Evolutionary conservation across 1,284 basidiomycete species (phyloP).

Genomic region (Gymnopus androsaceus): DNA sequence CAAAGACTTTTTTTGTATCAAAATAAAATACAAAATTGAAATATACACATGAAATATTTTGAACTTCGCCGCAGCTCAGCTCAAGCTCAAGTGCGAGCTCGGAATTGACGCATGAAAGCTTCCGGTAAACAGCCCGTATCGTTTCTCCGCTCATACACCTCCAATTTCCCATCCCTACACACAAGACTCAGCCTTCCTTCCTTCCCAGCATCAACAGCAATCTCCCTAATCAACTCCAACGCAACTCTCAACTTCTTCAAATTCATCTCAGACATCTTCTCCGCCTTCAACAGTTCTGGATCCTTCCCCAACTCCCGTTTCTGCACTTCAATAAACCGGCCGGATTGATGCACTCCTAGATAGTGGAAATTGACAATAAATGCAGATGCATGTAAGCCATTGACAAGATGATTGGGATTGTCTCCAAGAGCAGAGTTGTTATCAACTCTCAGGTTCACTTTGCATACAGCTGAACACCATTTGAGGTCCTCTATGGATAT

Average conservation of each 20-base stretch:
- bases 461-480: no score
- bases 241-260: conserved; percentile 43
- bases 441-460: no score
- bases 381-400: no score
- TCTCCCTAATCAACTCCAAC: conserved; percentile 41
- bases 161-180: conserved; percentile 40
- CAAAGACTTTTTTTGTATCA: no score
- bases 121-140: conserved; percentile 42
- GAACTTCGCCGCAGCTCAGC: no score
- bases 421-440: no score
- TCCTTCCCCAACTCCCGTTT: conserved; percentile 40
- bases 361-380: no score
- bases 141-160: conserved; percentile 43
- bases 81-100: no score
- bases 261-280: conserved; percentile 32
- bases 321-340: conserved; percentile 44
- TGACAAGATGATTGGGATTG: no score
- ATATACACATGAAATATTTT: no score
- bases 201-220: conserved; percentile 47
- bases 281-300: conserved; percentile 32
- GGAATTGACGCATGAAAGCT: conserved; percentile 38
- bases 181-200: conserved; percentile 48
- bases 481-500: no score
- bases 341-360: conserved; percentile 49
- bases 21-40: no score